Conservation (phyloP, 352 stramenopile genomes). For the Sclerospora graminicola region DNA sequence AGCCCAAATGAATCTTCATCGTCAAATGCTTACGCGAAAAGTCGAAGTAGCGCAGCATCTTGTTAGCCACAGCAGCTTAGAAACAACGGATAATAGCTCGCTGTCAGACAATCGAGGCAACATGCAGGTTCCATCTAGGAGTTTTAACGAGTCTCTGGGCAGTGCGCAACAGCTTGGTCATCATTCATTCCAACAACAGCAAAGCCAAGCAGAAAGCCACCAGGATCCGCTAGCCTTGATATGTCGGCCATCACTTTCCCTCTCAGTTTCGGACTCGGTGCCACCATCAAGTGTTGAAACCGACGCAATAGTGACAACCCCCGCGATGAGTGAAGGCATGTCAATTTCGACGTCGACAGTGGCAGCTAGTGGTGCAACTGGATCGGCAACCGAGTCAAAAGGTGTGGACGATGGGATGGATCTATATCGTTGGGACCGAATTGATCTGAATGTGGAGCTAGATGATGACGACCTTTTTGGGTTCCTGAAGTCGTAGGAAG, state of each 20-base stretch:
- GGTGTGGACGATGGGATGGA: slow-evolving; percentile 49
- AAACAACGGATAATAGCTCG: slow-evolving; percentile 8
- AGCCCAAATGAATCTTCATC: slow-evolving; percentile 82
- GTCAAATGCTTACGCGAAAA: slow-evolving; percentile 81
- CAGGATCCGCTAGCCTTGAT: slow-evolving; percentile 15
- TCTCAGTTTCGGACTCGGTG: slow-evolving; percentile 6
- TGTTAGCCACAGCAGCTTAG: slow-evolving; percentile 22
- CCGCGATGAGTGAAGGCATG: slow-evolving; percentile 3
- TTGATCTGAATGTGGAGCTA: slow-evolving; percentile 75
- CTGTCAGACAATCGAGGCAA: slow-evolving; percentile 12
- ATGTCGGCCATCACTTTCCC: slow-evolving; percentile 11
- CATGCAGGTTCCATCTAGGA: slow-evolving; percentile 3
- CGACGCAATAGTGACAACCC: neutral
- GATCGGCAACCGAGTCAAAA: slow-evolving; percentile 14
- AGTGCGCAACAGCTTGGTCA: slow-evolving; percentile 16
- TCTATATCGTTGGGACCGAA: slow-evolving; percentile 69
- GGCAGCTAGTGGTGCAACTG: slow-evolving; percentile 3
- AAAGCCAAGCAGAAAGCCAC: slow-evolving; percentile 13
- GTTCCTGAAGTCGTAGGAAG: slow-evolving; percentile 66
- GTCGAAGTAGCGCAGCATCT: slow-evolving; percentile 69
- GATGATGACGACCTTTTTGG: slow-evolving; percentile 81
- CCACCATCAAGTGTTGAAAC: slow-evolving; percentile 3
- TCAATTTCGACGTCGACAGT: slow-evolving; percentile 3
- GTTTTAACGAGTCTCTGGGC: slow-evolving; percentile 9
- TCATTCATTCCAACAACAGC: slow-evolving; percentile 12